phyloP scores from a whole-genome alignment of 1,284 basidiomycete species.

The Cutaneotrichosporon mucoides region DNA sequence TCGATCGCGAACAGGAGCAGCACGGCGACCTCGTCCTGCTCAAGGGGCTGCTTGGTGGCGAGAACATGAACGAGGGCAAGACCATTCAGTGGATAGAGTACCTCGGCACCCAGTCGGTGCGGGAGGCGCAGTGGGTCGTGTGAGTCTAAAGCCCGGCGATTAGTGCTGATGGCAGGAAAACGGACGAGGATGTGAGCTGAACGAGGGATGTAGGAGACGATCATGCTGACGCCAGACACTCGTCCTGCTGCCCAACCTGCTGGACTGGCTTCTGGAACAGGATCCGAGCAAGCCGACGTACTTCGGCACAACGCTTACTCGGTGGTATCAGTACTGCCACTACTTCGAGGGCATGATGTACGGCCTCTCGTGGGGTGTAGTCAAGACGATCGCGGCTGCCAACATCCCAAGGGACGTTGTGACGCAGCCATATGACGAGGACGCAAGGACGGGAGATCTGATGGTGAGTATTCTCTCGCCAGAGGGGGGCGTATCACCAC shows the following conservation, averaged over 20 bases:
- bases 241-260: conserved; percentile 23
- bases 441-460: conserved; percentile 28
- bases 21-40: conserved; percentile 24
- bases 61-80: conserved; percentile 21
- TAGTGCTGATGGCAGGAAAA: conserved; percentile 11
- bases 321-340: conserved; percentile 17
- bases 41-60: conserved; percentile 13
- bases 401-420: conserved; percentile 19
- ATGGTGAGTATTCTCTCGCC: conserved; percentile 21
- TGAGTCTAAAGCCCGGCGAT: background rate
- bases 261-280: conserved; percentile 20
- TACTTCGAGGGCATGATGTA: conserved; percentile 28
- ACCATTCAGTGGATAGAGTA: conserved; percentile 34
- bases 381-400: conserved; percentile 19
- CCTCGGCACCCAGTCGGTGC: conserved; percentile 4
- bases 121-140: conserved; percentile 12
- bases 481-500: too few relatives aligned
- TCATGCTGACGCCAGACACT: conserved; percentile 17
- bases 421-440: conserved; percentile 21
- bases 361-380: conserved; percentile 26
- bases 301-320: conserved; percentile 23
- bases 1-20: conserved; percentile 17
- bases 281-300: conserved; percentile 20
- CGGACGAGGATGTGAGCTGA: conserved; percentile 27
- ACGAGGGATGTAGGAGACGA: too few relatives aligned